Percentiles rank a stretch among this genome's conserved stretches.
Evolutionary conservation across 2,329 filamentous ascomycete genomes (phyloP).

Genomic region (Mycogone perniciosa): DNA sequence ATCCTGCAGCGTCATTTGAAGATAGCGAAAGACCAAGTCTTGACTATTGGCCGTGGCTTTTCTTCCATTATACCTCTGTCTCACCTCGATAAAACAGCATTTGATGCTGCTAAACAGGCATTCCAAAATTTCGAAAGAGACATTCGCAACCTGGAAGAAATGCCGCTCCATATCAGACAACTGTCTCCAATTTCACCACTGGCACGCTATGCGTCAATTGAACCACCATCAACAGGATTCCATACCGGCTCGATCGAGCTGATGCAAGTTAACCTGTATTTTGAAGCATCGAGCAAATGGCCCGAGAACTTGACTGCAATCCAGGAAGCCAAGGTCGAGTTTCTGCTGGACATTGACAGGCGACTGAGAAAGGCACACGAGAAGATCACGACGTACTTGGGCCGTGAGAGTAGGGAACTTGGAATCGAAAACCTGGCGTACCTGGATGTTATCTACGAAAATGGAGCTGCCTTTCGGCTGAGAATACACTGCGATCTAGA

Average conservation of each 20-base stretch:
- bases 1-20: slow-evolving; percentile 65
- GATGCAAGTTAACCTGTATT: slow-evolving; percentile 78
- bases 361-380: slow-evolving; percentile 58
- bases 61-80: slow-evolving; percentile 42
- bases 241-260: slow-evolving; percentile 43
- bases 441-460: slow-evolving; percentile 71
- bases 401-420: slow-evolving; percentile 68
- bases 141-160: slow-evolving; percentile 68
- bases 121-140: slow-evolving; percentile 71
- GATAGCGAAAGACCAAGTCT: slow-evolving; percentile 47
- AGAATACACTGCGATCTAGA: slow-evolving; percentile 88
- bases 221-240: slow-evolving; percentile 34
- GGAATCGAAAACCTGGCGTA: slow-evolving; percentile 72
- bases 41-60: slow-evolving; percentile 45
- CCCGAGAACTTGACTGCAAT: slow-evolving; percentile 87
- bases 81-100: slow-evolving; percentile 48
- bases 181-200: slow-evolving; percentile 66
- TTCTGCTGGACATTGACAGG: slow-evolving; percentile 69
- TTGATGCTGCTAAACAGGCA: slow-evolving; percentile 61
- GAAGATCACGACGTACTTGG: slow-evolving; percentile 61
- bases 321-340: slow-evolving; percentile 88
- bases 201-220: slow-evolving; percentile 65
- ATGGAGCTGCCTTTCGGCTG: slow-evolving; percentile 70
- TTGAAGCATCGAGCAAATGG: slow-evolving; percentile 90
- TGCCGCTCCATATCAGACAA: slow-evolving; percentile 82